These are phyloP conservation scores for Mucor plumbeus DNA, from an alignment of 371 early-diverging fungal species.

Conservation along the genomic window DNA sequence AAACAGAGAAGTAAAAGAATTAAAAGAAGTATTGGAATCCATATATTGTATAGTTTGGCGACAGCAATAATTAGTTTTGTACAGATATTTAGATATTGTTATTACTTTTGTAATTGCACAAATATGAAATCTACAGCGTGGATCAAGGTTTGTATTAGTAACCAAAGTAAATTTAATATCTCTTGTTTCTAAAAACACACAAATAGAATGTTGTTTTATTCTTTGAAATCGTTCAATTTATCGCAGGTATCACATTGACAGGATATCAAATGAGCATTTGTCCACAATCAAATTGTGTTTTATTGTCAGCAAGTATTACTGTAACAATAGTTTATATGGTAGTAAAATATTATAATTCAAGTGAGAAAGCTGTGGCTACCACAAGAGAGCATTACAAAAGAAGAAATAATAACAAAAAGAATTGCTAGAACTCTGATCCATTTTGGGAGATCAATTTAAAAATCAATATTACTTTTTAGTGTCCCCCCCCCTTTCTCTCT, in stretches of 20 bases:
- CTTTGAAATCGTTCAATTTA: constrained; percentile 23
- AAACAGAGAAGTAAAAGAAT: not conserved
- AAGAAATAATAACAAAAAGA: constrained; percentile 15
- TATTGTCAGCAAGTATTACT: constrained; percentile 32
- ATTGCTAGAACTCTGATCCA: not conserved
- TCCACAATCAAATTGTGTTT: constrained; percentile 29
- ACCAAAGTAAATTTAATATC: not conserved
- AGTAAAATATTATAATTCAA: constrained; percentile 18
- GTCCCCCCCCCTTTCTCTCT: too few relatives aligned
- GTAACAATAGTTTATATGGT: constrained; percentile 30
- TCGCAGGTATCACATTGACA: constrained; percentile 23
- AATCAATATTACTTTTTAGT: too few relatives aligned
- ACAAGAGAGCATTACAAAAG: constrained; percentile 23
- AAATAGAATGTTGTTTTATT: constrained; percentile 7
- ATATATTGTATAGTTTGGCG: constrained; percentile 17
- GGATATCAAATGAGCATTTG: constrained; percentile 27
- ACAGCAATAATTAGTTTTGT: constrained; percentile 30
- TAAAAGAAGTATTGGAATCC: not conserved
- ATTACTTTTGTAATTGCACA: constrained; percentile 22
- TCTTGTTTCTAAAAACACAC: not conserved
- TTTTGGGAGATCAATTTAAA: constrained; percentile 5
- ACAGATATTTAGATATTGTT: constrained; percentile 23
- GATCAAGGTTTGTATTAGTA: constrained; percentile 15
- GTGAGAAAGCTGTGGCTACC: constrained; percentile 19
- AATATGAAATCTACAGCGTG: not conserved